Conservation (phyloP, 2,329 filamentous ascomycete species). For the Sclerotinia trifoliorum region DNA sequence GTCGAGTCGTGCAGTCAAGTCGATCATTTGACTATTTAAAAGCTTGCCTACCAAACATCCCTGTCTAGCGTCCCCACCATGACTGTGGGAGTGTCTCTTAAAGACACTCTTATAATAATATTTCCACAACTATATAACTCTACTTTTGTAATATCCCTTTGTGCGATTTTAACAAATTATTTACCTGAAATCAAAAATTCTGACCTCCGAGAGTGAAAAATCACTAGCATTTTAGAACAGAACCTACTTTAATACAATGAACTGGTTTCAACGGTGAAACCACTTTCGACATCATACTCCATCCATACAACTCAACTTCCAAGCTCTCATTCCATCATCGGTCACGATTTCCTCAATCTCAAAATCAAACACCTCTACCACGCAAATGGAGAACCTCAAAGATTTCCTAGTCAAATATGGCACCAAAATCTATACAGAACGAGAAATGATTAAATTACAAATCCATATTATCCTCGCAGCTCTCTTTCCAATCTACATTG, state of each 20-base stretch:
- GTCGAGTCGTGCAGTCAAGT: too few species aligned
- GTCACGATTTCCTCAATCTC: not conserved
- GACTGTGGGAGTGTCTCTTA: too few species aligned
- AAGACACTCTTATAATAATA: too few species aligned
- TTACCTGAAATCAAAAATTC: not conserved
- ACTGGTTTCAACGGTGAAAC: slow-evolving; percentile 1
- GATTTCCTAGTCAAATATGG: slow-evolving; percentile 33
- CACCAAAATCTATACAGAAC: slow-evolving; percentile 29
- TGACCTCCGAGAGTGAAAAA: too few species aligned
- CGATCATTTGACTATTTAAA: too few species aligned
- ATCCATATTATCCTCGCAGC: slow-evolving; percentile 64
- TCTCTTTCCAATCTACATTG: slow-evolving; percentile 79
- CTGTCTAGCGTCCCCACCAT: too few species aligned
- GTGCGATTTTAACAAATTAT: not conserved
- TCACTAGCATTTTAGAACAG: too few species aligned
- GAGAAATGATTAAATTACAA: slow-evolving; percentile 35
- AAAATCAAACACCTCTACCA: not conserved
- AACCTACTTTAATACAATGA: not conserved
- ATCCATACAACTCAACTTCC: not conserved
- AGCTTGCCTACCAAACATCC: too few species aligned
- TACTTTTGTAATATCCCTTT: not conserved
- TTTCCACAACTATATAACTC: not conserved
- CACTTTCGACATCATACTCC: not conserved
- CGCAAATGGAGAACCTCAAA: not conserved
- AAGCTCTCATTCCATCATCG: not conserved